Base-by-base conservation (phyloP, 2,329 filamentous ascomycete genomes). In the Myriangium duriaei region DNA sequence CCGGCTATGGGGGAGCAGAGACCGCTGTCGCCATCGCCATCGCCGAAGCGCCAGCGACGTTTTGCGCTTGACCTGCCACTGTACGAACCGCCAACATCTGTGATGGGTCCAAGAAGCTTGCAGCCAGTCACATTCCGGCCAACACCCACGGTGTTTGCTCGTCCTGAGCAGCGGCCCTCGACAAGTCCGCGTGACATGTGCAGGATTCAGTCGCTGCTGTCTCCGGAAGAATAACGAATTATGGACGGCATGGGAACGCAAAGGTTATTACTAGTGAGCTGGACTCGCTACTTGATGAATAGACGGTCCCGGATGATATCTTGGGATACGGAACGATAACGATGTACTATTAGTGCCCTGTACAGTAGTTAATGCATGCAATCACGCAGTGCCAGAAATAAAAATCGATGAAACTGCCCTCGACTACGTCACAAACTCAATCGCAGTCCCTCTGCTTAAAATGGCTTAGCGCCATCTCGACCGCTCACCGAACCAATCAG, bases 1-100 rank as follows among this genome's bases (percentile, higher is more conserved):
- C 19, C 30, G 7, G 17, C 12, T 3, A 17, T 33, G 5, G 38
- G 38, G 4, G 12, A 11, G 11, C 28, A 36, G 15, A 14, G 26
- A 28, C 30, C 19, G 26, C 30, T 30, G 18, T 39, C 36, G 12
- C 33, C 32, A 13, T 33, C 36, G n/a, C 33, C 32, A 13, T 30
- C 19, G 11, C 33, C 28, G 11, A 34, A 44, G 10, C 50, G 52
- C 32, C 51, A 51, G n/a, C 47, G 47, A 15, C 56, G 54, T 37
- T 42, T 51, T 26, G 52, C 49, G 10, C 40, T 37, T 5, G 30
- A 39, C 7, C 45, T 58, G 16, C 55, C 55, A 6, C 47, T 58
- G 3, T 59, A 58, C 40, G 50, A 53, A 30, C 55, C 56, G 9
- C 56, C 56, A 11, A 47, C 49, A 10, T 49, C 49, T 9, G 47